Conservation (phyloP, 148 eudicot species). For the Fagopyrum tataricum region DNA sequence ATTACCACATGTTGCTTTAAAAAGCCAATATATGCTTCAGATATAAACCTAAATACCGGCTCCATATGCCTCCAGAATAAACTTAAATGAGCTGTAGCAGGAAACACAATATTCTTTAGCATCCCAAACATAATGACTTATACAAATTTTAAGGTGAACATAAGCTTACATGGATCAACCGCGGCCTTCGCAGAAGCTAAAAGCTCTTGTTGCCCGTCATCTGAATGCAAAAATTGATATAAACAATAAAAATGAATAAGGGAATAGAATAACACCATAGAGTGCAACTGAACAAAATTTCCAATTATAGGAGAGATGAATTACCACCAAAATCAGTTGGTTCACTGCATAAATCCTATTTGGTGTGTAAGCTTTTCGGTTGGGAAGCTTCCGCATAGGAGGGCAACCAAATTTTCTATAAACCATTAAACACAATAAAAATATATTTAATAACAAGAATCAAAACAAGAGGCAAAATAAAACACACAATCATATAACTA, state of each 20-base stretch:
- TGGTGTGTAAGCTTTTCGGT: no score
- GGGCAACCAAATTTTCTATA: constrained; percentile 56
- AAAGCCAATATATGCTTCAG: constrained; percentile 42
- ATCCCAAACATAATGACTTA: neutral
- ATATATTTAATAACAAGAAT: neutral
- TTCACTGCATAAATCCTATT: constrained; percentile 39
- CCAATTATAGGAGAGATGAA: neutral
- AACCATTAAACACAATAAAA: neutral
- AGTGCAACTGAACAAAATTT: neutral
- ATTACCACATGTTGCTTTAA: constrained; percentile 46
- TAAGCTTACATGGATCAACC: constrained; percentile 35
- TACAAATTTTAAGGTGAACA: neutral
- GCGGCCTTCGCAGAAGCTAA: constrained; percentile 55
- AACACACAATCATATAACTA: no score
- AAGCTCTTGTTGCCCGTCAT: constrained; percentile 64
- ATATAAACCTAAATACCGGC: constrained; percentile 41
- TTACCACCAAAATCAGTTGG: constrained; percentile 60
- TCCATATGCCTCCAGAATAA: constrained; percentile 69
- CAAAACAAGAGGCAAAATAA: neutral
- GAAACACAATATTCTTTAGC: neutral
- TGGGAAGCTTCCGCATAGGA: constrained; percentile 49
- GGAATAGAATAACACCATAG: neutral
- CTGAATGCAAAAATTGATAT: constrained; percentile 28
- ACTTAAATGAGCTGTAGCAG: constrained; percentile 43
- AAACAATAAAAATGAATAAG: constrained; percentile 11